Percentiles rank a stretch among this genome's conserved stretches.
Conservation (phyloP, 106 monocot species). For the Dendrobium nobile region DNA sequence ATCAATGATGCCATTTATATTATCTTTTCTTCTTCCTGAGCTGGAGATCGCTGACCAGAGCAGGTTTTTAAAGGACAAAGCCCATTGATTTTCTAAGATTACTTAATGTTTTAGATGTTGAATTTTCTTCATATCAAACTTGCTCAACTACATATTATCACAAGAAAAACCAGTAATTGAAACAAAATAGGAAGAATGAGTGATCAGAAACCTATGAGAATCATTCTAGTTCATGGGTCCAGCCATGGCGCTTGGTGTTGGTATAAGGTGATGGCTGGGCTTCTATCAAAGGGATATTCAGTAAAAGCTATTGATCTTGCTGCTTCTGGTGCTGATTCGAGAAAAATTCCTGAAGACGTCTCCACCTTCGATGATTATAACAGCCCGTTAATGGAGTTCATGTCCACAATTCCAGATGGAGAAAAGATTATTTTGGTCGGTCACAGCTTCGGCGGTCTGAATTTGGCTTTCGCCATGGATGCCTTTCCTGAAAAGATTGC, state of each 20-base stretch:
- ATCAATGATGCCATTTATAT: too few relatives aligned
- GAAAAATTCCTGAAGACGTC: conserved; percentile 1
- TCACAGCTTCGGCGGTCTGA: conserved; percentile 10
- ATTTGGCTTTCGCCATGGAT: conserved; percentile 7
- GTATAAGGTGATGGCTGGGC: conserved; percentile 40
- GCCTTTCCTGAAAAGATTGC: conserved; percentile 10
- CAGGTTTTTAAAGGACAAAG: too few relatives aligned
- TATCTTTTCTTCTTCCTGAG: too few relatives aligned
- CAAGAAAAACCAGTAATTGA: too few relatives aligned
- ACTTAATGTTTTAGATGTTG: too few relatives aligned
- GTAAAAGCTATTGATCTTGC: conserved; percentile 1
- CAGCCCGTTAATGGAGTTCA: background rate
- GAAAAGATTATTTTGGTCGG: conserved; percentile 14
- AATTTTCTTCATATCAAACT: too few relatives aligned
- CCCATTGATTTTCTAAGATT: too few relatives aligned
- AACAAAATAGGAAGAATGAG: too few relatives aligned
- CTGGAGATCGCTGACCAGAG: too few relatives aligned
- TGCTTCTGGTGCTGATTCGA: background rate
- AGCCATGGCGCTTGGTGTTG: conserved; percentile 58
- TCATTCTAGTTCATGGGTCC: conserved; percentile 43
- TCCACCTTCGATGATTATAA: conserved; percentile 2
- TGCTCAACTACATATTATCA: too few relatives aligned
- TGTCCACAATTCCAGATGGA: background rate
- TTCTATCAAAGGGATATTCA: conserved; percentile 19
- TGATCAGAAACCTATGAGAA: background rate